These are phyloP conservation scores for Immersiella caudata DNA, from an alignment of 495 filamentous ascomycete species.

Conservation along the genomic window DNA sequence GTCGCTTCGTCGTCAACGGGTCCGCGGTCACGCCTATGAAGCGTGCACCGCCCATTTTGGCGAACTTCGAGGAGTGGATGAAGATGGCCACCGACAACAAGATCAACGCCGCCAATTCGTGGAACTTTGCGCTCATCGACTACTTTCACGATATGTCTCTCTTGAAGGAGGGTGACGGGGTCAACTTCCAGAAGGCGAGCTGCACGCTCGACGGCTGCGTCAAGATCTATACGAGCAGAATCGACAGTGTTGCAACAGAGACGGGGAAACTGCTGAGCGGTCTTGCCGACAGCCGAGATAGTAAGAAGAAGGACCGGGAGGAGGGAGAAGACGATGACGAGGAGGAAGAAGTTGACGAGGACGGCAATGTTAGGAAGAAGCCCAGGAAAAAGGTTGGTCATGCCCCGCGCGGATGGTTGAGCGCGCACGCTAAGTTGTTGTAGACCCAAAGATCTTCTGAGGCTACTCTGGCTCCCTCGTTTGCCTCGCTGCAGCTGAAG, in stretches of 20 bases:
- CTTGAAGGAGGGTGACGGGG: slow-evolving; percentile 91
- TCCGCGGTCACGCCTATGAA: slow-evolving; percentile 91
- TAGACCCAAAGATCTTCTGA: slow-evolving; percentile 77
- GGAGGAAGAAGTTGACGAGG: slow-evolving; percentile 78
- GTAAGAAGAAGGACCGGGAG: slow-evolving; percentile 63
- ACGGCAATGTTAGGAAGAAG: slow-evolving; percentile 74
- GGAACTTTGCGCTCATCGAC: slow-evolving; percentile 99
- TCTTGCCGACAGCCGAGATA: slow-evolving; percentile 85
- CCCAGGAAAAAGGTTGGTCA: slow-evolving; percentile 62
- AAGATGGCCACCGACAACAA: slow-evolving; percentile 99
- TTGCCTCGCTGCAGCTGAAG: slow-evolving; percentile 86
- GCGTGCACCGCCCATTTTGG: slow-evolving; percentile 90
- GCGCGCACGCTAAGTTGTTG: neutral
- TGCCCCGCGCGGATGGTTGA: neutral
- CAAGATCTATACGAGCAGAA: slow-evolving; percentile 98
- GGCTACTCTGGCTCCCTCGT: slow-evolving; percentile 85
- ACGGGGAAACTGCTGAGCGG: slow-evolving; percentile 95
- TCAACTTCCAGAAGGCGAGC: slow-evolving; percentile 98
- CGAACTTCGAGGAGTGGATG: slow-evolving; percentile 99
- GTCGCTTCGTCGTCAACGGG: slow-evolving; percentile 59
- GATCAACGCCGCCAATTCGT: slow-evolving; percentile 98
- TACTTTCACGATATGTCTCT: slow-evolving; percentile 99
- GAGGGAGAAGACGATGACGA: slow-evolving; percentile 72
- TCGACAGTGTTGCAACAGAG: slow-evolving; percentile 97
- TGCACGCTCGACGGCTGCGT: slow-evolving; percentile 98